A percentile compares a stretch with the other conserved stretches of the same genome.
Conservation (phyloP, 140 eudicot genomes). For the Oenanthe javanica region DNA sequence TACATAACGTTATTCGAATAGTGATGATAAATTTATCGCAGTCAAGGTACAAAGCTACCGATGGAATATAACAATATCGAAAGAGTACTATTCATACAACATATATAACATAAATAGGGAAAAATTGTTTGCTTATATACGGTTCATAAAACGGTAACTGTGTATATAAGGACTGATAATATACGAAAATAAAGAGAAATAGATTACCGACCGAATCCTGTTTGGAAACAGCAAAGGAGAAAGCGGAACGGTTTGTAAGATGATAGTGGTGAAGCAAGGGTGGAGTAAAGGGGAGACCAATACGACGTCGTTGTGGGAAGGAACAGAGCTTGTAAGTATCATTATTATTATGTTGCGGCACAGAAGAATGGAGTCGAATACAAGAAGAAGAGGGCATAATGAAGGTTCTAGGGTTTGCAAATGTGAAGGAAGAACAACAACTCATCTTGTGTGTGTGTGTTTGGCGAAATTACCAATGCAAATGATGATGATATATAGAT, state of each 20-base stretch:
- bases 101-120: background rate
- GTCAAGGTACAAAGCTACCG: too few species aligned
- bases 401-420: constrained; percentile 25
- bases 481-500: background rate
- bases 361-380: background rate
- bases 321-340: background rate
- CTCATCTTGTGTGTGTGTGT: background rate
- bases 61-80: too few species aligned
- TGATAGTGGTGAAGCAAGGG: constrained; percentile 12
- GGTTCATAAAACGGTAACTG: too few species aligned
- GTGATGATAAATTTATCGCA: too few species aligned
- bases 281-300: constrained; percentile 5
- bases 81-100: background rate
- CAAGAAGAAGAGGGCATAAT: background rate
- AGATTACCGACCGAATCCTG: constrained; percentile 59
- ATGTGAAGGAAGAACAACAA: constrained; percentile 14
- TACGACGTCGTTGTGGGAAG: background rate
- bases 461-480: background rate
- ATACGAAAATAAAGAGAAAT: too few species aligned
- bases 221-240: constrained; percentile 51
- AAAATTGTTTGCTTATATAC: too few species aligned
- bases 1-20: too few species aligned
- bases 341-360: background rate
- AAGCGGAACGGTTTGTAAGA: constrained; percentile 26
- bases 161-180: too few species aligned